These are phyloP conservation scores for Neonectria magnoliae DNA, from an alignment of 2,329 filamentous ascomycete species.

Conservation along the genomic window DNA sequence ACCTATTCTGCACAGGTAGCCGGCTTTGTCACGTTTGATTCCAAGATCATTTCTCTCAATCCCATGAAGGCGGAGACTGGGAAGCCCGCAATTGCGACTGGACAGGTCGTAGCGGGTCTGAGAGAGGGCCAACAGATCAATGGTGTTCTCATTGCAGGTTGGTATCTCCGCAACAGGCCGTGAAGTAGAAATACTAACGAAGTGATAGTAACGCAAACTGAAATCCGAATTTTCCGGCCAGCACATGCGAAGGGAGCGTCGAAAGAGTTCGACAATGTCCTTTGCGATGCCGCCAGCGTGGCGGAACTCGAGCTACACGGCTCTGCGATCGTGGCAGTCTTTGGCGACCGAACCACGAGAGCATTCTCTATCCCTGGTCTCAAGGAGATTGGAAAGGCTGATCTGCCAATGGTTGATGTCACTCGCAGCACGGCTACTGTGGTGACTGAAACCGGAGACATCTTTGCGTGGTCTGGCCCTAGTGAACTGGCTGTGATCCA, in stretches of 20 bases:
- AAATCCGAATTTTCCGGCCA: constrained; percentile 89
- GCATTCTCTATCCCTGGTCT: constrained; percentile 89
- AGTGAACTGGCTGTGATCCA: constrained; percentile 86
- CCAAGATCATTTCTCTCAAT: constrained; percentile 76
- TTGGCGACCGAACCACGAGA: constrained; percentile 81
- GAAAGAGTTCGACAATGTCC: constrained; percentile 83
- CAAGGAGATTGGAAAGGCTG: constrained; percentile 79
- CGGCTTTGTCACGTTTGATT: constrained; percentile 74
- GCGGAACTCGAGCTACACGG: constrained; percentile 79
- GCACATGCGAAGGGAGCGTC: constrained; percentile 88
- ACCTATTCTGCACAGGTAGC: constrained; percentile 76
- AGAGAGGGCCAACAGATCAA: constrained; percentile 79
- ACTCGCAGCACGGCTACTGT: constrained; percentile 74
- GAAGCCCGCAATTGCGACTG: constrained; percentile 78
- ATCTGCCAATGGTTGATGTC: constrained; percentile 77
- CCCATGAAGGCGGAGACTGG: constrained; percentile 85
- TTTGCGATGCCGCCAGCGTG: constrained; percentile 84
- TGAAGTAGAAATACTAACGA: constrained; percentile 39
- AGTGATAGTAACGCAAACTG: constrained; percentile 68
- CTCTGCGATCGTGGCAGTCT: constrained; percentile 83
- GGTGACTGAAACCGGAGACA: constrained; percentile 81
- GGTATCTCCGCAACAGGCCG: constrained; percentile 41
- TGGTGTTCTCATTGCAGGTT: constrained; percentile 81
- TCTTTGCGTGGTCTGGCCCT: constrained; percentile 89
- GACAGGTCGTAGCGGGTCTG: constrained; percentile 77